Percentiles rank a stretch among this genome's conserved stretches.
phyloP scores from a whole-genome alignment of 345 rosid genomes.

The Euphorbia pulcherrima region DNA sequence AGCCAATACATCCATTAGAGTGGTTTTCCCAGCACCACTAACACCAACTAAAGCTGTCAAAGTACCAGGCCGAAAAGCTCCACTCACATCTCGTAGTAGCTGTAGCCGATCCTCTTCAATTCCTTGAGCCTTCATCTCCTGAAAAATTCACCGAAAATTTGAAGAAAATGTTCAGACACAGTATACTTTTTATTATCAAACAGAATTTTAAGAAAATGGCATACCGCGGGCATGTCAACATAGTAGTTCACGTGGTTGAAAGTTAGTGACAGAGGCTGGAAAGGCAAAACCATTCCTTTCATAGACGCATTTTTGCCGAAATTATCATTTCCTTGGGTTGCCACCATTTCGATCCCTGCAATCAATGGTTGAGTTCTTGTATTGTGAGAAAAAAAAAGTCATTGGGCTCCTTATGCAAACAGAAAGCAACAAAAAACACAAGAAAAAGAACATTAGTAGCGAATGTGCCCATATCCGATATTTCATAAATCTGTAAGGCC shows the following conservation, averaged over 20 bases:
- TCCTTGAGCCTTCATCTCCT: constrained; percentile 78
- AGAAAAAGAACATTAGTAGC: no score
- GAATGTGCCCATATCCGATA: no score
- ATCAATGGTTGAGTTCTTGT: not conserved
- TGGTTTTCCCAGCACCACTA: constrained; percentile 88
- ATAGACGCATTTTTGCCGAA: constrained; percentile 18
- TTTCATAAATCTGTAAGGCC: no score
- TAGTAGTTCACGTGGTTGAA: constrained; percentile 61
- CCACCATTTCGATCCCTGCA: constrained; percentile 34
- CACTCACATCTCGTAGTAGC: constrained; percentile 55
- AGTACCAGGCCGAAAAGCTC: constrained; percentile 76
- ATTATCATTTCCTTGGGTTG: constrained; percentile 5
- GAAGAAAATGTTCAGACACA: not conserved
- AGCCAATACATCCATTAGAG: constrained; percentile 72
- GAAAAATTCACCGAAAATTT: constrained; percentile 1
- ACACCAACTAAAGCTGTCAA: constrained; percentile 75
- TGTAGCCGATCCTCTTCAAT: constrained; percentile 54
- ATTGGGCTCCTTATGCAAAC: not conserved
- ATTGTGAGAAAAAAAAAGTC: not conserved
- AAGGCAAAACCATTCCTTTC: constrained; percentile 70
- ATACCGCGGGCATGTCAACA: constrained; percentile 80
- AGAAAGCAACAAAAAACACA: no score
- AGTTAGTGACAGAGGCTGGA: constrained; percentile 68
- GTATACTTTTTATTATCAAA: not conserved
- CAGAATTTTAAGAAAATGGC: constrained; percentile 15